phyloP scores from a whole-genome alignment of 2,329 filamentous ascomycete genomes.

The Paraphaeosphaeria minitans region DNA sequence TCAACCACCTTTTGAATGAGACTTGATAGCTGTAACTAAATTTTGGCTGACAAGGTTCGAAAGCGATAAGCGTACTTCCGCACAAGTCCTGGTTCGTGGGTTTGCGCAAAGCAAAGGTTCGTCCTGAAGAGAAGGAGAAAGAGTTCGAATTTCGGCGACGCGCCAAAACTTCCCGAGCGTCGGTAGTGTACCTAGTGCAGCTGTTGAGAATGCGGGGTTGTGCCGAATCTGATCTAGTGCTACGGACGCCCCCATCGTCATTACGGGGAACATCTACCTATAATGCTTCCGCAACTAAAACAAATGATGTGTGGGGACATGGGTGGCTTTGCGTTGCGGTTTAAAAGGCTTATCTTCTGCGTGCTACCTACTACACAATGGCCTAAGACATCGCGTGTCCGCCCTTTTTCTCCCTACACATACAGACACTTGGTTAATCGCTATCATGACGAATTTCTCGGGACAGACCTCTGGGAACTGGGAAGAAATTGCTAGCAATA shows the following conservation, averaged over 20 bases:
- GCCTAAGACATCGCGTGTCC: not conserved
- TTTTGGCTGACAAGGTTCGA: not conserved
- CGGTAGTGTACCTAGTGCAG: not conserved
- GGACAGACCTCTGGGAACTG: slow-evolving; percentile 39
- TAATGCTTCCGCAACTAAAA: not conserved
- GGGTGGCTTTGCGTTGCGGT: not conserved
- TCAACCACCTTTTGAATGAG: not conserved
- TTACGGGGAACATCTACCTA: not conserved
- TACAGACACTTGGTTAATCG: not conserved
- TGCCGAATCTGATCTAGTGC: not conserved
- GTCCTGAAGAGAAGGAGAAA: no score
- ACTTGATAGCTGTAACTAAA: not conserved
- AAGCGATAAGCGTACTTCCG: not conserved
- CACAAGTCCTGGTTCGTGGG: not conserved
- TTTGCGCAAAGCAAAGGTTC: not conserved
- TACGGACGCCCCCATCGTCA: not conserved
- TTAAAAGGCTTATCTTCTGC: not conserved
- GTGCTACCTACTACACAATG: not conserved
- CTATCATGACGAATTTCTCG: slow-evolving; percentile 18
- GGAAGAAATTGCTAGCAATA: slow-evolving; percentile 51
- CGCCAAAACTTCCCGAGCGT: not conserved
- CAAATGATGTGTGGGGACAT: not conserved
- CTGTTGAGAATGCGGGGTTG: slow-evolving; percentile 9
- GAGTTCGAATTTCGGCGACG: not conserved
- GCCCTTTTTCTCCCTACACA: not conserved